Conservation (phyloP, 495 filamentous ascomycete species). For the Chaetomium fimeti region DNA sequence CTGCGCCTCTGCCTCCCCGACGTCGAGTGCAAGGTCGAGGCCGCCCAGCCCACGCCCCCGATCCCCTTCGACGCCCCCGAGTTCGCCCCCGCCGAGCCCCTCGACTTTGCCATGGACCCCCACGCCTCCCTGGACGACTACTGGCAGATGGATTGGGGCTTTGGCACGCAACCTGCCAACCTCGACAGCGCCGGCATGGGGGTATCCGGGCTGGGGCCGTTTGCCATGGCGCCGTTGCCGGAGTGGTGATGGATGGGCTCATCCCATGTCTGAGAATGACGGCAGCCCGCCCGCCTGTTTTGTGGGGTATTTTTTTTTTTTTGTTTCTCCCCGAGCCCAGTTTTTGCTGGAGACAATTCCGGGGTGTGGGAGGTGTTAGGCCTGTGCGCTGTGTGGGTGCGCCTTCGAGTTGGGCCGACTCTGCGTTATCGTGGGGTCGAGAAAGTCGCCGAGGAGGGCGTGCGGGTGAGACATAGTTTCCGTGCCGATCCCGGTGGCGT, state of each 20-base stretch:
- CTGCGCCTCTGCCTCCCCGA: constrained; percentile 31
- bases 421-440: not conserved
- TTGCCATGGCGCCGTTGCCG: constrained; percentile 25
- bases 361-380: not conserved
- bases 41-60: constrained; percentile 20
- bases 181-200: not conserved
- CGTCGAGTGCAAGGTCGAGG: constrained; percentile 24
- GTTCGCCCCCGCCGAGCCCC: not conserved
- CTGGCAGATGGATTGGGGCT: constrained; percentile 36
- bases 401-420: not conserved
- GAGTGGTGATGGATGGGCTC: constrained; percentile 24
- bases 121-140: constrained; percentile 34
- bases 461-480: not conserved
- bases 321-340: not conserved
- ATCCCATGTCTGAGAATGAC: not conserved
- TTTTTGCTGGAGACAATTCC: not conserved
- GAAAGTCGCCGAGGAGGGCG: not conserved
- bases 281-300: not conserved
- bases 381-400: too few species aligned
- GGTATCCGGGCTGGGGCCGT: constrained; percentile 22
- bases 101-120: not conserved
- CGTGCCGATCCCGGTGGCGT: not conserved
- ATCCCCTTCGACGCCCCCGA: not conserved
- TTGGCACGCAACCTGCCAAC: constrained; percentile 30
- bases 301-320: too few species aligned